phyloP scores from a whole-genome alignment of 345 rosid species.

The Psidium friedrichsthalianum region DNA sequence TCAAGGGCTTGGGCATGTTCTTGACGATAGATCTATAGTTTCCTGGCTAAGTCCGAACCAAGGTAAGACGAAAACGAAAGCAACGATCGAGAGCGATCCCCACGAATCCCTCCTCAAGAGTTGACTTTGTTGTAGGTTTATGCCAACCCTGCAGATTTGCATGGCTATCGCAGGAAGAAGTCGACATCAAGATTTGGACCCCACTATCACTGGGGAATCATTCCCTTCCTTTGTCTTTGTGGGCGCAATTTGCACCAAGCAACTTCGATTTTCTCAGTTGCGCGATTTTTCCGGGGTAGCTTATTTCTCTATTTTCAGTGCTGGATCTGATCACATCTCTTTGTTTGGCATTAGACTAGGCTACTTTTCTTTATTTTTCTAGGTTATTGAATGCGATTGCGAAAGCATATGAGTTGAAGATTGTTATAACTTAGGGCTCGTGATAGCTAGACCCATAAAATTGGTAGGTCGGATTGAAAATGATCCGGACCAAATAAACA shows the following conservation, averaged over 20 bases:
- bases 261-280: background rate
- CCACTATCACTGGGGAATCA: background rate
- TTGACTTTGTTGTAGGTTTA: background rate
- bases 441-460: background rate
- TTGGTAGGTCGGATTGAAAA: no score
- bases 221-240: background rate
- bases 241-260: background rate
- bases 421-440: background rate
- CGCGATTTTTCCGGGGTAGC: background rate
- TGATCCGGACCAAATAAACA: no score
- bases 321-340: background rate
- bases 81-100: background rate
- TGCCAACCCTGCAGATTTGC: background rate
- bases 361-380: background rate
- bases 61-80: background rate
- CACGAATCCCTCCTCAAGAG: background rate
- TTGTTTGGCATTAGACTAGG: background rate
- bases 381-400: background rate
- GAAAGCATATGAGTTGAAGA: background rate
- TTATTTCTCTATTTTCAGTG: background rate
- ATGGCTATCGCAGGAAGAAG: background rate
- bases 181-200: background rate
- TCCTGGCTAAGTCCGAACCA: background rate
- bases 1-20: background rate
- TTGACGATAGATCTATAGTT: background rate